Evolutionary conservation across 306 rosid genomes (phyloP).

Genomic region (Cucurbita pepo): DNA sequence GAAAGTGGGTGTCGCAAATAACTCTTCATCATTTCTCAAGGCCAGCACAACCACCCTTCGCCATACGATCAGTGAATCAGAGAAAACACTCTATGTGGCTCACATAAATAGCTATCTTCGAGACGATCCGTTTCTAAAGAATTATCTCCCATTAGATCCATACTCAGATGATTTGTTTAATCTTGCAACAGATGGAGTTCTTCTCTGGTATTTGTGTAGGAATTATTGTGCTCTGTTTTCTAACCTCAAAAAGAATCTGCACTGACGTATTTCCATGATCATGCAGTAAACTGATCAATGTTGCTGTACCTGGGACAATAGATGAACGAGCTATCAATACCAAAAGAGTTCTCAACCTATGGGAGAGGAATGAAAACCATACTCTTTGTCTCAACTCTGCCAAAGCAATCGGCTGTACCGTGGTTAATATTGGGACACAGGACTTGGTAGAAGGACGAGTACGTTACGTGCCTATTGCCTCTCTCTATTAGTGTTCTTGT

Average conservation of each 20-base stretch:
- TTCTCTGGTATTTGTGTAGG: constrained; percentile 63
- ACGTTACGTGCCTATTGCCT: constrained; percentile 12
- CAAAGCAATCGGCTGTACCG: constrained; percentile 98
- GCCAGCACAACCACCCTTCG: constrained; percentile 79
- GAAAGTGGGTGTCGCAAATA: constrained; percentile 46
- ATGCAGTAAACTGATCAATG: constrained; percentile 95
- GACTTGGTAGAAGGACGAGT: constrained; percentile 95
- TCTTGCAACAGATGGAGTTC: constrained; percentile 81
- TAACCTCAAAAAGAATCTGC: constrained; percentile 2
- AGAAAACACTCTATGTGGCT: constrained; percentile 66
- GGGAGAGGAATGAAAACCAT: constrained; percentile 97
- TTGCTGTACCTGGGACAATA: constrained; percentile 96
- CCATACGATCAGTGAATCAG: constrained; percentile 84
- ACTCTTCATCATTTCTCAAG: constrained; percentile 73
- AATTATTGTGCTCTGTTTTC: constrained; percentile 10
- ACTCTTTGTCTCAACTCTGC: constrained; percentile 97
- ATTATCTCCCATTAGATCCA: constrained; percentile 74
- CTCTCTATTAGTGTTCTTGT: not conserved
- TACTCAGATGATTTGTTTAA: constrained; percentile 49
- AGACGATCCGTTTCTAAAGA: constrained; percentile 69
- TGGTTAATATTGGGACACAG: constrained; percentile 84
- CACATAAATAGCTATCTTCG: constrained; percentile 91
- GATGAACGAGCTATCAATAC: constrained; percentile 89
- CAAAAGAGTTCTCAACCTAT: constrained; percentile 47
- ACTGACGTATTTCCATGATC: constrained; percentile 11